A percentile compares a stretch with the other conserved stretches of the same genome.
These are phyloP conservation scores for Cytospora leucostoma DNA, from an alignment of 2,329 filamentous ascomycete genomes.

Conservation along the genomic window DNA sequence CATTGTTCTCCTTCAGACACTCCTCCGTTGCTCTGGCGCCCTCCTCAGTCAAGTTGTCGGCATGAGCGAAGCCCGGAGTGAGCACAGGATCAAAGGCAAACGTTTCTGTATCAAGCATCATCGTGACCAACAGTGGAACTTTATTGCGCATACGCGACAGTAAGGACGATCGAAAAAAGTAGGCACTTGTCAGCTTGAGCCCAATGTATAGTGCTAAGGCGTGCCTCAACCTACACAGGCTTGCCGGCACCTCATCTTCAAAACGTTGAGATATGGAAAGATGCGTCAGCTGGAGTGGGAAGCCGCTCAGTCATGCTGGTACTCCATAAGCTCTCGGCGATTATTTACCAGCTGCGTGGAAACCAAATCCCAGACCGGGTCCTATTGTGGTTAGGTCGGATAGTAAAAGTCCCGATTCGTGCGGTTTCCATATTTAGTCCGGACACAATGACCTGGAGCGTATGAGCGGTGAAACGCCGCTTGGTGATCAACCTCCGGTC, in stretches of 20 bases:
- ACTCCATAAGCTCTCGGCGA: neutral
- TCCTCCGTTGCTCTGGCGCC: constrained; percentile 6
- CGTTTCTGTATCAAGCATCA: constrained; percentile 13
- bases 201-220: neutral
- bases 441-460: neutral
- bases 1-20: constrained; percentile 13
- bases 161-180: too few relatives aligned
- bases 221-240: neutral
- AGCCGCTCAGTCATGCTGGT: neutral
- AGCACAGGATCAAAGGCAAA: constrained; percentile 9
- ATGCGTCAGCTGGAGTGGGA: neutral
- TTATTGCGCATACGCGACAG: too few relatives aligned
- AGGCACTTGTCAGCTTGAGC: neutral
- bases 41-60: constrained; percentile 11
- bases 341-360: neutral
- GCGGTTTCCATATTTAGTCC: neutral
- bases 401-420: neutral
- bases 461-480: neutral
- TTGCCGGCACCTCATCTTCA: neutral
- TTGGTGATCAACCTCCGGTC: too few relatives aligned
- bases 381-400: neutral
- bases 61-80: constrained; percentile 10
- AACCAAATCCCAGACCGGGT: neutral
- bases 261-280: neutral
- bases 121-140: neutral